Evolutionary conservation across 352 stramenopile genomes (phyloP).

Genomic region (Elongisporangium undulatum): DNA sequence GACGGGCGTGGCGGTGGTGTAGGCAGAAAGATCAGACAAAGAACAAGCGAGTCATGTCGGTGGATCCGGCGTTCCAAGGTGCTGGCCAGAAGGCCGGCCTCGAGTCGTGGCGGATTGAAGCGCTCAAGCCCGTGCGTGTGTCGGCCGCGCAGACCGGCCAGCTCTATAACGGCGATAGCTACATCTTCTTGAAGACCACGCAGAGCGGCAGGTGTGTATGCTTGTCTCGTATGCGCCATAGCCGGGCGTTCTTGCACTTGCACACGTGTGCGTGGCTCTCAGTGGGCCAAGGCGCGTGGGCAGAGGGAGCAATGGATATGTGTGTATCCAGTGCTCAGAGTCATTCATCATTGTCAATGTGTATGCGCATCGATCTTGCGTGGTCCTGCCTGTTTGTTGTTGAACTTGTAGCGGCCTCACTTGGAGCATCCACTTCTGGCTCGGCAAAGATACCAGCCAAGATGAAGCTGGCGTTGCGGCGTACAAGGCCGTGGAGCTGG

Average conservation of each 20-base stretch:
- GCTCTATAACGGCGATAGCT: conserved; percentile 95
- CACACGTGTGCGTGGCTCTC: neutral
- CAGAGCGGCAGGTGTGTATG: conserved; percentile 30
- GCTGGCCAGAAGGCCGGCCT: conserved; percentile 64
- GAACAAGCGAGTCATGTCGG: conserved; percentile 32
- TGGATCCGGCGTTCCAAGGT: conserved; percentile 50
- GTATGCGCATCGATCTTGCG: neutral
- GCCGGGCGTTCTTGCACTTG: neutral
- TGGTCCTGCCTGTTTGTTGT: neutral
- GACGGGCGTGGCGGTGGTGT: neutral
- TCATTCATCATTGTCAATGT: neutral
- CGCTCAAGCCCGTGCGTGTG: conserved; percentile 64
- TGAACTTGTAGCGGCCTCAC: conserved; percentile 36
- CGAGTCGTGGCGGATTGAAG: conserved; percentile 84
- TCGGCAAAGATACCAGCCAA: conserved; percentile 87
- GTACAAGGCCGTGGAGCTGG: conserved; percentile 97
- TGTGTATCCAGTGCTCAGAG: neutral
- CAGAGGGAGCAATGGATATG: neutral
- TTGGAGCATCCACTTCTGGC: conserved; percentile 96
- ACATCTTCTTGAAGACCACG: conserved; percentile 93
- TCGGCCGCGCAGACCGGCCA: conserved; percentile 61
- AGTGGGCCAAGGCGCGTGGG: neutral
- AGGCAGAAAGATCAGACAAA: neutral
- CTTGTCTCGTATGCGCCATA: neutral
- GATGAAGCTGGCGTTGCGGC: conserved; percentile 95